phyloP scores from a whole-genome alignment of 169 alveolate genomes.

The Eimeria maxima region DNA sequence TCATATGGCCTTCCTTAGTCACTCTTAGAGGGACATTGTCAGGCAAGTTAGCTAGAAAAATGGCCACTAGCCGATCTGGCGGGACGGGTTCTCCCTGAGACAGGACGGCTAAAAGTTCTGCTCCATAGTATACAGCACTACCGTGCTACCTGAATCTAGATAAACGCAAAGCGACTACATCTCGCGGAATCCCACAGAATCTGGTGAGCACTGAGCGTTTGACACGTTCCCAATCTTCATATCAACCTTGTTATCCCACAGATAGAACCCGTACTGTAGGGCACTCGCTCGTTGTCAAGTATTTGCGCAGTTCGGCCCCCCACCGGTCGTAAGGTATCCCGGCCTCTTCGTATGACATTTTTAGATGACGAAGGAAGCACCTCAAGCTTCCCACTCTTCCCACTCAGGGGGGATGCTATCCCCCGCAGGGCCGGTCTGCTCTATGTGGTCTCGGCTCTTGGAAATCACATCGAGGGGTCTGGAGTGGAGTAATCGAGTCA shows the following conservation, averaged over 20 bases:
- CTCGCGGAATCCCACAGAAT: neutral
- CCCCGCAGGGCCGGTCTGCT: no score
- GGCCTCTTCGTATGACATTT: neutral
- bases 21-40: neutral
- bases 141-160: neutral
- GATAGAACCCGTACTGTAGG: neutral
- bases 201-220: neutral
- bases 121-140: neutral
- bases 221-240: neutral
- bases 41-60: neutral
- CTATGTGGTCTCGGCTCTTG: no score
- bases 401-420: no score
- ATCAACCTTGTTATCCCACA: neutral
- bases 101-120: neutral
- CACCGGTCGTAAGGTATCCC: neutral
- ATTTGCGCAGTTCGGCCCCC: neutral
- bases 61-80: neutral
- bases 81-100: neutral
- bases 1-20: neutral
- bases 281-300: neutral
- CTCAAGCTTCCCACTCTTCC: neutral
- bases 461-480: no score
- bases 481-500: no score
- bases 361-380: neutral
- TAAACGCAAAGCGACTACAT: neutral